These are phyloP conservation scores for Sorghum bicolor DNA, from an alignment of 176 grass and related monocot genomes.

Conservation along the genomic window Sorghum_bicolor_NCBIv3 NC_012870.2:36001-36500, in stretches of 20 bases:
- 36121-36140: constrained; percentile 69
- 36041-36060: constrained; percentile 63
- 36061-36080: constrained; percentile 75
- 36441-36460: constrained; percentile 48
- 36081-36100: constrained; percentile 76
- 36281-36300: constrained; percentile 71
- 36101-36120: constrained; percentile 79
- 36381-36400: constrained; percentile 3
- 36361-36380: constrained; percentile 17
- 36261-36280: constrained; percentile 57
- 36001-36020: constrained; percentile 65
- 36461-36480: constrained; percentile 50
- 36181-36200: not conserved
- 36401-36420: not conserved
- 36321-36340: constrained; percentile 64
- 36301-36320: constrained; percentile 79
- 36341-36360: constrained; percentile 66
- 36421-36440: constrained; percentile 45
- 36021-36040: constrained; percentile 62
- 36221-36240: not conserved
- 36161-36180: not conserved
- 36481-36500: constrained; percentile 72
- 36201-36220: not conserved
- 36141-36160: constrained; percentile 15
- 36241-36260: not conserved